Base-by-base conservation (phyloP, 1,284 basidiomycete genomes). In the Schizophyllum commune region DNA sequence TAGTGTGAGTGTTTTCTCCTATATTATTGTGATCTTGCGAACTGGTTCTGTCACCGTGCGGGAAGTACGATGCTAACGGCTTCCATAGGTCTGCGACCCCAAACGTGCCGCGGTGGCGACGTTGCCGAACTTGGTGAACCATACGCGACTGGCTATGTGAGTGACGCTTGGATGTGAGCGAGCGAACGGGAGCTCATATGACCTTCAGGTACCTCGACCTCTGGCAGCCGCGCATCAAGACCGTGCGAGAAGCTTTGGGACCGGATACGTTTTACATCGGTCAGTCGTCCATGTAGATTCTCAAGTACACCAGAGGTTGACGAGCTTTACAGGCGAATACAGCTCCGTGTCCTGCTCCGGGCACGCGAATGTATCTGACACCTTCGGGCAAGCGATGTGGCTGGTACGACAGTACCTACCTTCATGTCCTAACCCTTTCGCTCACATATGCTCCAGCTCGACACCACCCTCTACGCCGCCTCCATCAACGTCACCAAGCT, bases 321-420 rank as follows among this genome's bases (percentile, higher is more conserved):
- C 52, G 34, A 56, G 34, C 52, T 60, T 17, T 15, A 4, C 22
- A 80, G 80, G 81, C 5, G 80, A 82, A 69, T 81, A 79, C 65
- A 82, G 79, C 61, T 81, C 79, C 0, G 79, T 82, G 8, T 81
- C 79, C 7, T 82, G 80, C 61, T 77, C 77, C 13, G 81, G 80
- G 5, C 75, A 71, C 57, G 71, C 77, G 60, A 74, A 74, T 54
- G 79, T 82, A 32, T 79, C 76, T 66, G 78, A 82, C 62, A 80
- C 81, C 1, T 80, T 82, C 61, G 80, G 80, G 47, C 80, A 82
- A 64, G 77, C 79, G 4, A 70, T 82, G 27, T 82, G 80, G 80
- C 69, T 82, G 58, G 77, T 76, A 59, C 61, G 74, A n/a, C n/a
- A n/a, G n/a, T n/a, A n/a, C n/a, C 70, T 34, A 53, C 51, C 19